phyloP scores from a whole-genome alignment of 2,329 filamentous ascomycete species.

The Cladophialophora exuberans region DNA sequence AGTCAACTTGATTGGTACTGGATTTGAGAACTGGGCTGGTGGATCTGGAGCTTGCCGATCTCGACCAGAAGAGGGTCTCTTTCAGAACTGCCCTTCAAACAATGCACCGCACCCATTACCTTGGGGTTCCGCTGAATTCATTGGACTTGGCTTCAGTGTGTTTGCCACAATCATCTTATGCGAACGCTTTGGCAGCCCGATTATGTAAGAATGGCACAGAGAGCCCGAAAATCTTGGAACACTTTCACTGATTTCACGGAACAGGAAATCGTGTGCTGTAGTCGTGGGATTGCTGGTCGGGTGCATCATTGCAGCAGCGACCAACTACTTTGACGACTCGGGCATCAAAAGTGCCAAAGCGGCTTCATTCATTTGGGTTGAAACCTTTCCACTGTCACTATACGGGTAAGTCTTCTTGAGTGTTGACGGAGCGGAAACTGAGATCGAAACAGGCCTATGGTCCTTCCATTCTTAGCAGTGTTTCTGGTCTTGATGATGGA shows the following conservation, averaged over 20 bases:
- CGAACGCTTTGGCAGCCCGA: constrained; percentile 68
- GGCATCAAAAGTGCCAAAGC: constrained; percentile 64
- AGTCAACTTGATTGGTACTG: constrained; percentile 63
- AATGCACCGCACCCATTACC: constrained; percentile 64
- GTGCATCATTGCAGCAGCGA: constrained; percentile 68
- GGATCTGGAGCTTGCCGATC: constrained; percentile 55
- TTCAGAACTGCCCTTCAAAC: constrained; percentile 60
- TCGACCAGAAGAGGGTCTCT: constrained; percentile 48
- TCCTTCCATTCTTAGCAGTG: constrained; percentile 62
- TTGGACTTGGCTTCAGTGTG: constrained; percentile 68
- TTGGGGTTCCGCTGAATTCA: constrained; percentile 66
- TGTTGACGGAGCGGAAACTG: constrained; percentile 67
- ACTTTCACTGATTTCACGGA: constrained; percentile 50
- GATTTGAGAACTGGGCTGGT: constrained; percentile 69
- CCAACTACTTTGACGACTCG: constrained; percentile 65
- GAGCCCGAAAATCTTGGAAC: neutral
- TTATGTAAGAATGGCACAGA: constrained; percentile 52
- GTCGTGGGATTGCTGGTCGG: constrained; percentile 67
- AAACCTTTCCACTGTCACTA: constrained; percentile 66
- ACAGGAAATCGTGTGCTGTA: constrained; percentile 70
- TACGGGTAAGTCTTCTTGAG: constrained; percentile 65
- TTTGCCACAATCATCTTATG: constrained; percentile 69
- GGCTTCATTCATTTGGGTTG: constrained; percentile 72
- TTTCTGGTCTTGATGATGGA: constrained; percentile 69
- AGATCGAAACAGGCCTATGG: constrained; percentile 63